Conservation (phyloP, 1,139 yeast genomes). For the Hemisphaericaspora xylofermentans region DNA sequence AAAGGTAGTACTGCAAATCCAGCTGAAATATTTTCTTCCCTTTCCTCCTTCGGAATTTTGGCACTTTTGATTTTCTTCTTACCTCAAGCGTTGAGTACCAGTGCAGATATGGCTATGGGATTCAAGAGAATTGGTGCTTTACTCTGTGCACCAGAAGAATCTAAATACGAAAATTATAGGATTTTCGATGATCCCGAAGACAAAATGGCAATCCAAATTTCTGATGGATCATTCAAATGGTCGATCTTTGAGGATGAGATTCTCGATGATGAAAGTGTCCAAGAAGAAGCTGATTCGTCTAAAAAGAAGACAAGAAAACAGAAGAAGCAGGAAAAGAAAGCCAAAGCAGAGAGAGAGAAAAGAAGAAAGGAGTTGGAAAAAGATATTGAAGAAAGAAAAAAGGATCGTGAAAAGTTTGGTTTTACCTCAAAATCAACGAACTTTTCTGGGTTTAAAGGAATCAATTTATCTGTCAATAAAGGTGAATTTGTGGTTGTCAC, state of each 20-base stretch:
- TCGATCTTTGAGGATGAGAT: conserved; percentile 37
- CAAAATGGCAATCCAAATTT: conserved; percentile 27
- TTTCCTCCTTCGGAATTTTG: conserved; percentile 64
- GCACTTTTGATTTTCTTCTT: conserved; percentile 51
- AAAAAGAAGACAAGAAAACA: conserved; percentile 10
- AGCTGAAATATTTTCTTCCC: conserved; percentile 73
- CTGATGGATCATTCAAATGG: conserved; percentile 35
- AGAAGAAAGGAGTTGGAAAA: conserved; percentile 9
- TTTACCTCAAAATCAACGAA: background rate
- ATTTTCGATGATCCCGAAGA: conserved; percentile 30
- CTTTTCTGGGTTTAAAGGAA: conserved; percentile 17
- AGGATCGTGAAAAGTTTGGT: conserved; percentile 5
- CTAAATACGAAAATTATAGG: conserved; percentile 18
- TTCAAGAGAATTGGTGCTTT: conserved; percentile 56
- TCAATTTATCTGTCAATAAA: conserved; percentile 21
- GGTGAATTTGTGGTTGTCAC: conserved; percentile 71
- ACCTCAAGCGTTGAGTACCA: conserved; percentile 67
- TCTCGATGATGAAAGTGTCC: conserved; percentile 16
- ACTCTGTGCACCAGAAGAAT: conserved; percentile 29
- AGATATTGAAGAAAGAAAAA: conserved; percentile 11
- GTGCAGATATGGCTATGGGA: conserved; percentile 64
- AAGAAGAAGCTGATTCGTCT: conserved; percentile 2
- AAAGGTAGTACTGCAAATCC: conserved; percentile 47
- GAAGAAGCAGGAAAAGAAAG: conserved; percentile 10
- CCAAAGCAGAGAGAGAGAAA: conserved; percentile 11